Conservation (phyloP, 164 flowering plant genomes). For the Chimonanthus praecox region DNA sequence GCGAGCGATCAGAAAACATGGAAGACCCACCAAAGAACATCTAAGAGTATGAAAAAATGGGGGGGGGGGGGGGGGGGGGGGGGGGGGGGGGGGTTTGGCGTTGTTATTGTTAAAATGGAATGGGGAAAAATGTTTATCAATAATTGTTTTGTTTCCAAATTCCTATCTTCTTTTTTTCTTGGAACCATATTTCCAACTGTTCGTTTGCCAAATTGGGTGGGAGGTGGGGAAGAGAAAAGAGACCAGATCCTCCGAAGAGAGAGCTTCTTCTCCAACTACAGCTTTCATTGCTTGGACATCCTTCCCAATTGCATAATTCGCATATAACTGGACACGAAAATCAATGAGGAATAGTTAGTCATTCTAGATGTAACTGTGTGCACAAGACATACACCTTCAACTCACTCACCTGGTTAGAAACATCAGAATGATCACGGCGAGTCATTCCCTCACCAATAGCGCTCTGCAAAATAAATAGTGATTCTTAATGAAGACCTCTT, state of each 20-base stretch:
- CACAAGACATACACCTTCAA: not conserved
- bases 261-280: constrained; percentile 99
- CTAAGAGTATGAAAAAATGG: not conserved
- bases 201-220: not conserved
- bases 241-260: constrained; percentile 97
- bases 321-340: constrained; percentile 58
- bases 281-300: constrained; percentile 99
- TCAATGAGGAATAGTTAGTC: not conserved
- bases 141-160: not conserved
- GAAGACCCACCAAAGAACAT: not conserved
- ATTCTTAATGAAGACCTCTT: constrained; percentile 1
- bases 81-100: not conserved
- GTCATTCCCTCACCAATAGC: constrained; percentile 99
- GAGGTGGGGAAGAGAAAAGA: constrained; percentile 14
- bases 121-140: not conserved
- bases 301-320: constrained; percentile 98
- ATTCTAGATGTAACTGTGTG: not conserved
- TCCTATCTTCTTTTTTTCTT: not conserved
- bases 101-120: not conserved
- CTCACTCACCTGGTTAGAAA: constrained; percentile 81
- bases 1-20: too few relatives aligned
- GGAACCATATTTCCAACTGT: not conserved
- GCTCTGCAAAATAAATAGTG: constrained; percentile 44
- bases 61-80: not conserved
- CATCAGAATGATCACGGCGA: constrained; percentile 94